phyloP scores from a whole-genome alignment of 192 early-diverging fungal genomes.

The Coemansia sp. region DNA sequence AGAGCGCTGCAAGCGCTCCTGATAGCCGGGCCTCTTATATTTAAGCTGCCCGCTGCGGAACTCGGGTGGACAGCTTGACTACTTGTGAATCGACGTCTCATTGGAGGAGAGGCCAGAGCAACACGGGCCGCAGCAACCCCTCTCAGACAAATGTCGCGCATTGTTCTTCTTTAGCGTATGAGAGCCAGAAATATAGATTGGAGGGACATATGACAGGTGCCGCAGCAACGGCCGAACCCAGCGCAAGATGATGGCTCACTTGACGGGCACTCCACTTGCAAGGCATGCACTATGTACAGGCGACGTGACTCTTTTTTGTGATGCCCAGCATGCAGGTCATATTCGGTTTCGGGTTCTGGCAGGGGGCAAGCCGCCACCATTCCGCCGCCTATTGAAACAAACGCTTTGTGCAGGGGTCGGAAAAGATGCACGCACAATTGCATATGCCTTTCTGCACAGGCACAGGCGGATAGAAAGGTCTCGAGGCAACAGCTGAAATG shows the following conservation, averaged over 20 bases:
- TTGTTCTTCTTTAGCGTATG: neutral
- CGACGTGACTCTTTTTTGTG: neutral
- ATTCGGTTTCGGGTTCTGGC: constrained; percentile 7
- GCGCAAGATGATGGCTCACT: neutral
- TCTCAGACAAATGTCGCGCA: neutral
- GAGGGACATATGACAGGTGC: neutral
- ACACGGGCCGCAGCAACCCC: constrained; percentile 8
- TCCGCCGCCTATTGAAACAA: neutral
- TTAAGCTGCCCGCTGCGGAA: neutral
- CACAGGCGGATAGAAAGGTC: neutral
- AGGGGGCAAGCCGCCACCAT: constrained; percentile 1
- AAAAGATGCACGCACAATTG: neutral
- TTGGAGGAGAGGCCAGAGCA: neutral
- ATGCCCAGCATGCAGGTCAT: neutral
- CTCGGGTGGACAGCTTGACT: neutral
- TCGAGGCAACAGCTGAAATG: neutral
- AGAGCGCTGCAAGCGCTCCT: neutral
- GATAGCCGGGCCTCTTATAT: neutral
- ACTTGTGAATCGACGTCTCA: neutral
- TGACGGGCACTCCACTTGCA: neutral
- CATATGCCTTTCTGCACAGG: neutral
- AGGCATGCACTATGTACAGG: neutral
- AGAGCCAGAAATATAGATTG: neutral
- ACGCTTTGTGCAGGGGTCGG: neutral
- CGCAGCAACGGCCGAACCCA: neutral